These are phyloP conservation scores for Phylloporus sp. DNA, from an alignment of 768 basidiomycete genomes.

Conservation along the genomic window DNA sequence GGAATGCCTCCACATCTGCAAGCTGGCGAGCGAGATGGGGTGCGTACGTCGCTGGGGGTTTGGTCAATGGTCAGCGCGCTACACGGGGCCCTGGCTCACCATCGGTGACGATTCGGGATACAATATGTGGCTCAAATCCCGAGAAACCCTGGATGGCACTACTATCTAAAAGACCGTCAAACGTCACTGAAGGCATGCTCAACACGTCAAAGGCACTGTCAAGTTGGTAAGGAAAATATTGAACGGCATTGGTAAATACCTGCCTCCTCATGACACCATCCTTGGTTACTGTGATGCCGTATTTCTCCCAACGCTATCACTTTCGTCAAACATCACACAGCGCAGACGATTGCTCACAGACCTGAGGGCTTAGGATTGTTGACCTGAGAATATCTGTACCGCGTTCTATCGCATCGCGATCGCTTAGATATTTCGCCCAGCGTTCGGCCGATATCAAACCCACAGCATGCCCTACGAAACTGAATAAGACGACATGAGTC, in stretches of 20 bases:
- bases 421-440: conserved; percentile 36
- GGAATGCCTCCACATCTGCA: conserved; percentile 69
- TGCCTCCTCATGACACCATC: conserved; percentile 47
- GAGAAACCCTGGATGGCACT: conserved; percentile 35
- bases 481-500: neutral
- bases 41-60: conserved; percentile 50
- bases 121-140: conserved; percentile 44
- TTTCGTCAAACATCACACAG: neutral
- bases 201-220: conserved; percentile 73
- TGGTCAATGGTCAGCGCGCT: neutral
- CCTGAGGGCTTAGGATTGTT: conserved; percentile 39
- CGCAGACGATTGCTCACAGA: conserved; percentile 5
- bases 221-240: neutral
- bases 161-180: conserved; percentile 44
- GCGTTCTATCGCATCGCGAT: conserved; percentile 31
- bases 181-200: conserved; percentile 49
- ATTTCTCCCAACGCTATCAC: conserved; percentile 37
- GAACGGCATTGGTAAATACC: neutral
- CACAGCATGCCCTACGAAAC: conserved; percentile 31
- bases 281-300: conserved; percentile 37
- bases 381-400: conserved; percentile 34
- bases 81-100: conserved; percentile 37
- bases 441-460: conserved; percentile 43
- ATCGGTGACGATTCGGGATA: conserved; percentile 64
- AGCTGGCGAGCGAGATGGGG: conserved; percentile 65